Base-by-base conservation (phyloP, 805 yeast species). In the Lachancea dasiensis region DNA sequence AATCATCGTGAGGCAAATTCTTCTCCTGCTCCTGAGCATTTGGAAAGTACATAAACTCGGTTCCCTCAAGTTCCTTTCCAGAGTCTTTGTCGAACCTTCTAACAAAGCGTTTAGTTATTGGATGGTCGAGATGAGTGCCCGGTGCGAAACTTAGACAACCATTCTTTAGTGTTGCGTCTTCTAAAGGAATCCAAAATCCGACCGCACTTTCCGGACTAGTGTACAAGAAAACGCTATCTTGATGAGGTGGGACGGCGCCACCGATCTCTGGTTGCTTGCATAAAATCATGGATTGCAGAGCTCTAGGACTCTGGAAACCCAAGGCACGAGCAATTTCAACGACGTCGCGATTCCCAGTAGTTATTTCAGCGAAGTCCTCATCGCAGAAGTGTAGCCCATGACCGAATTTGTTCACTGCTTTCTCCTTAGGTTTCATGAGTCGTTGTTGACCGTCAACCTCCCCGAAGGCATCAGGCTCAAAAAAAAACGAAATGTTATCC, bases 141-240 rank as follows among this genome's bases (percentile, higher is more conserved):
- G 89, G 86, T 11, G 73, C 66, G 49, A 70, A 81, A 41, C 77
- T 71, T 14, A 83, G 62, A 41, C 90, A 81, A 0, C 94, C 92
- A 56, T 83, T 83, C 4, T 60, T 62, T 2, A 54, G 40, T 1
- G 80, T 77, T 54, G 92, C 83, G 49, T 81, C 83, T 49, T 84
- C 86, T 45, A 83, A 59, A 0, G 92, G 89, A 52, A 77, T 75
- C 94, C 94, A 83, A 54, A 80, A 84, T 2, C 94, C 94, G 27
- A 82, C 56, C 1, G 87, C 86, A 2, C 75, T 63, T 36, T 72
- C 78, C 3, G 94, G 94, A 13, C 75, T 64, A 0, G 92, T 83
- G 57, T 68, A 83, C 18, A 84, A 64, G 48, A 84, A 84, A 2
- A 77, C 76, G 2, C 77, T 86, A 54, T 84, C 94, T 38, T 79